phyloP scores from a whole-genome alignment of 805 yeast genomes.

The Metschnikowia lochheadii region DNA sequence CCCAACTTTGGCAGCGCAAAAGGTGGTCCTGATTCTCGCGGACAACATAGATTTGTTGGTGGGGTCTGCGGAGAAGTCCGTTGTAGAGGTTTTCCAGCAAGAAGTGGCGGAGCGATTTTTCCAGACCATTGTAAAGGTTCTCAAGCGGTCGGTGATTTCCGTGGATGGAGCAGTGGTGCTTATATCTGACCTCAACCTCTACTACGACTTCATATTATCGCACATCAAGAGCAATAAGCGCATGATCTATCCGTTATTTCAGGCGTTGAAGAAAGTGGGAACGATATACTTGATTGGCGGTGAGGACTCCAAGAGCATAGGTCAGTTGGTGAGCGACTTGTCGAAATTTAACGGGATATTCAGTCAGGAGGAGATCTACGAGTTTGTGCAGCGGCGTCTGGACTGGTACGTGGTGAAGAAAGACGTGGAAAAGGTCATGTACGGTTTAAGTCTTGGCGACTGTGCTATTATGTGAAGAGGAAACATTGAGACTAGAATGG shows the following conservation, averaged over 20 bases:
- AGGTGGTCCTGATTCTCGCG: conserved; percentile 57
- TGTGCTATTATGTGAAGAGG: conserved; percentile 51
- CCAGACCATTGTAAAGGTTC: conserved; percentile 66
- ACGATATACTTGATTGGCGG: conserved; percentile 72
- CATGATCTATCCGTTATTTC: conserved; percentile 69
- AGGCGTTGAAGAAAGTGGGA: conserved; percentile 79
- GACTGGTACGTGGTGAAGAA: conserved; percentile 79
- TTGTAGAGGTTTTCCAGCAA: conserved; percentile 89
- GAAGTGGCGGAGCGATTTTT: conserved; percentile 89
- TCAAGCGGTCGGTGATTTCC: conserved; percentile 68
- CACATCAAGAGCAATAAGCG: conserved; percentile 55
- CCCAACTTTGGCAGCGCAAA: conserved; percentile 59
- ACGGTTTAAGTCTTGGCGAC: conserved; percentile 80
- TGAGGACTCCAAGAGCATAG: conserved; percentile 76
- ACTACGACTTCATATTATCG: conserved; percentile 60
- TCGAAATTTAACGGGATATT: conserved; percentile 85
- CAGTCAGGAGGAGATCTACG: conserved; percentile 90
- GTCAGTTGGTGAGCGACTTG: conserved; percentile 76
- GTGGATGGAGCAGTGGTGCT: conserved; percentile 78
- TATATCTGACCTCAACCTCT: conserved; percentile 75
- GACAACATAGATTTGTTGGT: conserved; percentile 69
- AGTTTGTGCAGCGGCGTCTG: conserved; percentile 78
- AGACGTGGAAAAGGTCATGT: conserved; percentile 91
- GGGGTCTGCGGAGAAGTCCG: conserved; percentile 81
- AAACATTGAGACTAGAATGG: not conserved